Base-by-base conservation (phyloP, 805 yeast species). In the Yarrowia keelungensis region DNA sequence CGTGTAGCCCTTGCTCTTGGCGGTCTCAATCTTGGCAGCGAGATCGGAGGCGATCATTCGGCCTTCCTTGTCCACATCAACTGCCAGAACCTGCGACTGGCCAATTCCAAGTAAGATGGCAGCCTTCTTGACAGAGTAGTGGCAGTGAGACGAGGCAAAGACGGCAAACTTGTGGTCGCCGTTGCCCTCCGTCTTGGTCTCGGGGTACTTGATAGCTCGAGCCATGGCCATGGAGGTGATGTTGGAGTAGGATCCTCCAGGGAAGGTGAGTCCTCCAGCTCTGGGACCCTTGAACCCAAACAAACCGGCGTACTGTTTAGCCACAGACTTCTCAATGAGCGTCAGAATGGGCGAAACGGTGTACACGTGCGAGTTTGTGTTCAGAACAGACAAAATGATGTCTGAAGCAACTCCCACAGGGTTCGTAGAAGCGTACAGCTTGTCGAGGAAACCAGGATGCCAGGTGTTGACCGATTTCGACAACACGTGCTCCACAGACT, bases 161-260 rank as follows among this genome's bases (percentile, higher is more conserved):
- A 91, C 80, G 2, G 92, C 96, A 77, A 91, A 89, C 69, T 82
- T 84, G 70, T 81, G 74, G 7, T 69, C 74, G 0, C 74, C 77
- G 73, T 86, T 88, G 0, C 97, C 97, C 0, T 80, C 70, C 0
- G 79, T 74, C 73, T 88, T 89, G 0, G 96, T 89, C 10, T 88
- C 89, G 0, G 97, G 97, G 74, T 74, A 89, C 70, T 83, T 76
- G 47, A 83, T 78, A 50, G 89, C 81, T 72, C 96, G 81, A 0
- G 97, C 97, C 75, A 88, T 86, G 71, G 90, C 93, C 78, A 91
- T 74, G 69, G 91, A 85, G 2, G 95, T 91, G 67, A 89, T 84
- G 76, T 91, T 91, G 8, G 96, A 89, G 88, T 92, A 91, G 5
- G 94, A 88, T 0, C 97, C 97, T 19, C 97, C 97, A 22, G 92